These are phyloP conservation scores for Huntiella moniliformis DNA, from an alignment of 2,329 filamentous ascomycete genomes.

Conservation along the genomic window DNA sequence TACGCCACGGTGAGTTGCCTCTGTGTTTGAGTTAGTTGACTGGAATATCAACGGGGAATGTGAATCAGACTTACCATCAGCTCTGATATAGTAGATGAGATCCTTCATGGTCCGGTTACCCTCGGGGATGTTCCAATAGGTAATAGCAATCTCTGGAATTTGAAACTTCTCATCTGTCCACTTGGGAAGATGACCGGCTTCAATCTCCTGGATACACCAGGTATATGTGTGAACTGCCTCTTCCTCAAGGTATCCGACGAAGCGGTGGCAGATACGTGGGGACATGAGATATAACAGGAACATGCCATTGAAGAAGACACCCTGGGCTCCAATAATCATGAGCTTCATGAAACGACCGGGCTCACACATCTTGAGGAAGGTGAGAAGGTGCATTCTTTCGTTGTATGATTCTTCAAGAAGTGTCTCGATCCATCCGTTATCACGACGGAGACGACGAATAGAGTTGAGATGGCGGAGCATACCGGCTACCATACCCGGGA, in stretches of 20 bases:
- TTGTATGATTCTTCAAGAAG: slow-evolving; percentile 81
- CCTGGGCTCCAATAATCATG: slow-evolving; percentile 82
- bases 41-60: neutral
- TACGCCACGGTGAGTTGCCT: slow-evolving; percentile 79
- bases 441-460: slow-evolving; percentile 67
- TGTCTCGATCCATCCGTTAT: slow-evolving; percentile 94
- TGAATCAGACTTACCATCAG: slow-evolving; percentile 28
- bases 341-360: slow-evolving; percentile 70
- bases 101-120: slow-evolving; percentile 67
- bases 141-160: slow-evolving; percentile 74
- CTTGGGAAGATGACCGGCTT: slow-evolving; percentile 61
- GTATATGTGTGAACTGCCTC: slow-evolving; percentile 95
- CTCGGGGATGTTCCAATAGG: slow-evolving; percentile 89
- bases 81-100: slow-evolving; percentile 70
- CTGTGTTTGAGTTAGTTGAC: slow-evolving; percentile 21
- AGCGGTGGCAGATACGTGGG: slow-evolving; percentile 77
- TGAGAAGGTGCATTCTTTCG: slow-evolving; percentile 81
- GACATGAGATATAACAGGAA: slow-evolving; percentile 78
- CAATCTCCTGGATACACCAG: slow-evolving; percentile 69
- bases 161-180: slow-evolving; percentile 54
- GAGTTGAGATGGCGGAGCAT: slow-evolving; percentile 82
- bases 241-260: slow-evolving; percentile 93
- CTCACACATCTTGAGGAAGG: slow-evolving; percentile 73
- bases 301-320: slow-evolving; percentile 89
- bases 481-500: slow-evolving; percentile 90